A percentile compares a stretch with the other conserved stretches of the same genome.
These are phyloP conservation scores for Pseudonectria foliicola DNA, from an alignment of 2,329 filamentous ascomycete species.

Conservation along the genomic window DNA sequence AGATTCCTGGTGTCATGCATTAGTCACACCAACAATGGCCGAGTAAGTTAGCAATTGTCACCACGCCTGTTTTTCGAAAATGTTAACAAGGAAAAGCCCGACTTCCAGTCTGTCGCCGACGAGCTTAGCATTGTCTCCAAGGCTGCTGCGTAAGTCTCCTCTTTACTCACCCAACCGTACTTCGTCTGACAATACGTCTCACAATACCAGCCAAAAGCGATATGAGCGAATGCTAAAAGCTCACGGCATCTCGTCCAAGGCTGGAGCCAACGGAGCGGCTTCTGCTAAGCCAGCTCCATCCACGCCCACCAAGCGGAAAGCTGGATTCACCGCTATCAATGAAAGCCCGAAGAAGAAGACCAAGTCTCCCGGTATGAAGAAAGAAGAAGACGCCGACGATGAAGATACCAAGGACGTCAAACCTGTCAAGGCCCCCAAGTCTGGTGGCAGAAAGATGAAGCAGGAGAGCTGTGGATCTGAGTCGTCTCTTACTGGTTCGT, in stretches of 20 bases:
- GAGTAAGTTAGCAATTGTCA: constrained; percentile 36
- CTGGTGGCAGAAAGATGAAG: constrained; percentile 15
- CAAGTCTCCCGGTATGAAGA: constrained; percentile 17
- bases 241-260: constrained; percentile 36
- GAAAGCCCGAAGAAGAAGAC: constrained; percentile 22
- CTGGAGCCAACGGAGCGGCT: constrained; percentile 7
- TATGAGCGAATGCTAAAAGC: constrained; percentile 60
- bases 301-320: constrained; percentile 22
- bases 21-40: constrained; percentile 50
- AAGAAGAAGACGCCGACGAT: constrained; percentile 19
- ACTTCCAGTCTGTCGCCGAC: constrained; percentile 57
- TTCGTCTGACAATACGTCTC: not conserved
- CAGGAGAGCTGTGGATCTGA: constrained; percentile 11
- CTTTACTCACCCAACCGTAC: not conserved
- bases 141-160: constrained; percentile 59
- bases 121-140: constrained; percentile 58
- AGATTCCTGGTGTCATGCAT: constrained; percentile 62
- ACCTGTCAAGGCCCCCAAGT: constrained; percentile 9
- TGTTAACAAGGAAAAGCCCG: constrained; percentile 39
- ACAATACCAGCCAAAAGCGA: constrained; percentile 50
- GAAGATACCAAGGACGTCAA: constrained; percentile 13
- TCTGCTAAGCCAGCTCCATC: constrained; percentile 2
- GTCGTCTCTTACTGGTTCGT: constrained; percentile 22
- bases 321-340: constrained; percentile 11
- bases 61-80: not conserved